phyloP scores from a whole-genome alignment of 495 filamentous ascomycete species.

The Niebla homalea region DNA sequence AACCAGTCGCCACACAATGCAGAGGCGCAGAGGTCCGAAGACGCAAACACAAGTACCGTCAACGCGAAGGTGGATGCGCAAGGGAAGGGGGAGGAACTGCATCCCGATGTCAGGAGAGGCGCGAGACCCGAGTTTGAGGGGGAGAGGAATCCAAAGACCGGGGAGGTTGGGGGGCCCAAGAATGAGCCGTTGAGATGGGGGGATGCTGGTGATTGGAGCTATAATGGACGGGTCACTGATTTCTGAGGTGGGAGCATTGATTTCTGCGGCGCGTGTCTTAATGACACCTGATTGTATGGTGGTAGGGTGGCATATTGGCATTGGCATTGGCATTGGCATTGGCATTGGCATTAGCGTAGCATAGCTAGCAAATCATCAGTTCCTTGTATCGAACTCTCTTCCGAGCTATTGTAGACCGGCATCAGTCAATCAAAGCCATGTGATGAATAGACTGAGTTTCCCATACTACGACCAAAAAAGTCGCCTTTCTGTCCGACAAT shows the following conservation, averaged over 20 bases:
- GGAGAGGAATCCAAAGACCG: conserved; percentile 83
- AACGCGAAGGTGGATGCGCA: conserved; percentile 32
- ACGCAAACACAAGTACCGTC: neutral
- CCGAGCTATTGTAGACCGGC: neutral
- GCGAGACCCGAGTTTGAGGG: conserved; percentile 88
- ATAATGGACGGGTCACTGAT: conserved; percentile 89
- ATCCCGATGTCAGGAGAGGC: conserved; percentile 57
- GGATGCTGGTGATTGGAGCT: conserved; percentile 74
- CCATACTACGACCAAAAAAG: no score
- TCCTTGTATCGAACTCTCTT: neutral
- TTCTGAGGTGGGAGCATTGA: conserved; percentile 40
- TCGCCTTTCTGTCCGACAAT: no score
- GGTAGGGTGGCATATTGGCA: no score
- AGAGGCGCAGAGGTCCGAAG: conserved; percentile 14
- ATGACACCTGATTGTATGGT: no score
- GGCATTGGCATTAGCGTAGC: no score
- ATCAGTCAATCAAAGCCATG: neutral
- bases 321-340: no score
- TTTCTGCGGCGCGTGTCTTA: no score
- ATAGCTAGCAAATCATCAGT: no score
- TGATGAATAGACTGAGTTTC: no score
- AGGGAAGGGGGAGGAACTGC: conserved; percentile 46
- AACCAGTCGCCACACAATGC: conserved; percentile 25
- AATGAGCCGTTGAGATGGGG: conserved; percentile 94
- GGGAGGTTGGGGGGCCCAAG: conserved; percentile 94